A percentile compares a stretch with the other conserved stretches of the same genome.
Conservation (phyloP, 768 basidiomycete genomes). For the Phaeolepiota aurea region DNA sequence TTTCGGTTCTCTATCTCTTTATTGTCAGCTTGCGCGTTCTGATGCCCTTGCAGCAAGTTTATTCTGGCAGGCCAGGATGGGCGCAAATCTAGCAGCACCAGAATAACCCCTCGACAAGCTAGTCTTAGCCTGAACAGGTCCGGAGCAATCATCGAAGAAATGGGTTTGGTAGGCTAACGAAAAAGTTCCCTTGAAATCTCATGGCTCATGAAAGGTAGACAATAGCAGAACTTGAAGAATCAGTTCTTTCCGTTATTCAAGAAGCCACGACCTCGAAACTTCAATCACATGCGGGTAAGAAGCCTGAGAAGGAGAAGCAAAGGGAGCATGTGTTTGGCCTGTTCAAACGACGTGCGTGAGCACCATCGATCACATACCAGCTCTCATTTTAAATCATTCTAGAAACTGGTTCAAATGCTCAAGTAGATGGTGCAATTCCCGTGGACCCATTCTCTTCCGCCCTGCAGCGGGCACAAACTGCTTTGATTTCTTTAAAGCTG, state of each 20-base stretch:
- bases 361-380: conserved; percentile 10
- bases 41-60: conserved; percentile 43
- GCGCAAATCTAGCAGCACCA: conserved; percentile 31
- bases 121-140: conserved; percentile 40
- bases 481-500: conserved; percentile 46
- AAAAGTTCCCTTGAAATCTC: background rate
- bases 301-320: conserved; percentile 41
- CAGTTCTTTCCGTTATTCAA: conserved; percentile 34
- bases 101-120: conserved; percentile 31
- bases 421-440: conserved; percentile 1
- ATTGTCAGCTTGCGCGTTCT: conserved; percentile 4
- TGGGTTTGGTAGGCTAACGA: conserved; percentile 41
- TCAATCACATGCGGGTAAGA: conserved; percentile 31
- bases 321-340: conserved; percentile 44
- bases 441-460: conserved; percentile 6
- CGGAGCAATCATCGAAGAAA: conserved; percentile 52
- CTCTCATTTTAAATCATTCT: conserved; percentile 6
- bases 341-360: conserved; percentile 50
- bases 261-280: conserved; percentile 31
- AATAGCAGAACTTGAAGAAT: conserved; percentile 49
- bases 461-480: conserved; percentile 35
- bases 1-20: conserved; percentile 46
- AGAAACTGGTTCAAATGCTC: conserved; percentile 7
- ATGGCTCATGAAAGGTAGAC: conserved; percentile 27
- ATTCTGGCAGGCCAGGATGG: conserved; percentile 41